Evolutionary conservation across 2,329 filamentous ascomycete species (phyloP).

Genomic region (Sporothrix euskadiensis): DNA sequence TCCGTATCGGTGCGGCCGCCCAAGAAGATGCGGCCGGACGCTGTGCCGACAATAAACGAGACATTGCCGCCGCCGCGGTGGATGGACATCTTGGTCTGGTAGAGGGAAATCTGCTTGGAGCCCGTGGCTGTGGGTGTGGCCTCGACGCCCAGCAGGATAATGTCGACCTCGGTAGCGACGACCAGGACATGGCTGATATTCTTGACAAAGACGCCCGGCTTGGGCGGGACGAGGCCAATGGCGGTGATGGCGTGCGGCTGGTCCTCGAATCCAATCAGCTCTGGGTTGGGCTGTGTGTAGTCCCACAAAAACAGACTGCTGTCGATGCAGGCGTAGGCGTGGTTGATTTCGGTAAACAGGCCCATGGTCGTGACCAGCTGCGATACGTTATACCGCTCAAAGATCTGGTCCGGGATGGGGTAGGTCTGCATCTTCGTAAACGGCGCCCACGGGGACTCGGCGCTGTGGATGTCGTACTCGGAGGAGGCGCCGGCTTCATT

Average conservation of each 20-base stretch:
- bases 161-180: conserved; percentile 80
- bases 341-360: conserved; percentile 88
- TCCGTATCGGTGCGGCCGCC: conserved; percentile 78
- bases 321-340: conserved; percentile 95
- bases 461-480: conserved; percentile 78
- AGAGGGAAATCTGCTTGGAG: conserved; percentile 72
- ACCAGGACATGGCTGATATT: conserved; percentile 86
- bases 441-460: conserved; percentile 74
- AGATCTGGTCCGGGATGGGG: conserved; percentile 86
- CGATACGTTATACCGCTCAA: conserved; percentile 86
- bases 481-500: conserved; percentile 78
- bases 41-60: conserved; percentile 75
- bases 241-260: conserved; percentile 83
- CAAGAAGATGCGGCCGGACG: conserved; percentile 90
- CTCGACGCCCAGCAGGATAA: conserved; percentile 82
- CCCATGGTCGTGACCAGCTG: conserved; percentile 93
- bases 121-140: conserved; percentile 68
- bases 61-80: conserved; percentile 75
- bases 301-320: conserved; percentile 97
- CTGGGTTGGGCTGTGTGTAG: conserved; percentile 88
- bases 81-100: conserved; percentile 83
- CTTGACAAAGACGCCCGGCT: conserved; percentile 81
- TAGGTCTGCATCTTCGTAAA: conserved; percentile 87
- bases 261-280: conserved; percentile 89
- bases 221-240: conserved; percentile 84